Base-by-base conservation (phyloP, 805 yeast species). In the Priceomyces carsonii region DNA sequence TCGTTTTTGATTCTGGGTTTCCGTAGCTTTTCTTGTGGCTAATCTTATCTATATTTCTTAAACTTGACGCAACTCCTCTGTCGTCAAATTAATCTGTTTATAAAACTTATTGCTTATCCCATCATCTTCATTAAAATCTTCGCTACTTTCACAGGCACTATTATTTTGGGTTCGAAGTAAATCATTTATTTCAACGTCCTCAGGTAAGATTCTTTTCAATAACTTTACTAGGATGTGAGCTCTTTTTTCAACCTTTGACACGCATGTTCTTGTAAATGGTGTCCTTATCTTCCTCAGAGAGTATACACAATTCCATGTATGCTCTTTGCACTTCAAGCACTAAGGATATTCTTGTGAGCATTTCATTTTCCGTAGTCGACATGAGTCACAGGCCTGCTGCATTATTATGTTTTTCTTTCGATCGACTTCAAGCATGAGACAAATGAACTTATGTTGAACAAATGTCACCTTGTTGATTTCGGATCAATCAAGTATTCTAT, bases 1-100 rank as follows among this genome's bases (percentile, higher is more conserved):
- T 4, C 12, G 26, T 31, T 36, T 41, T n/a, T 36, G 37, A n/a
- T 26, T 30, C 15, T 21, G 26, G 13, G 25, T 25, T 24, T 44
- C 46, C 16, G 34, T 34, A 12, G 29, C 35, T 29, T 46, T 45
- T 48, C 25, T 35, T 34, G 23, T 40, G 43, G 24, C 45, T 40
- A 8, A 48, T 29, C 16, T 40, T 42, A 32, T 46, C 45, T 19
- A 48, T 48, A 23, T 42, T 40, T 32, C 45, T 47, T 35, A 44
- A 5, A 35, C 34, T 14, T 41, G 33, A 22, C 42, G 39, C 9
- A 48, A 32, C 24, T 48, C 51, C n/a, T 48, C 35, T 1, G 47
- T 31, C 3, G 53, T 46, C 8, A 48, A 26, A 30, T 43, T 42
- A 4, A 48, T 38, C 13, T 42, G 53, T 24, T 40, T 40, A 26